Evolutionary conservation across 306 rosid genomes (phyloP).

Genomic region (Quercus glauca): DNA sequence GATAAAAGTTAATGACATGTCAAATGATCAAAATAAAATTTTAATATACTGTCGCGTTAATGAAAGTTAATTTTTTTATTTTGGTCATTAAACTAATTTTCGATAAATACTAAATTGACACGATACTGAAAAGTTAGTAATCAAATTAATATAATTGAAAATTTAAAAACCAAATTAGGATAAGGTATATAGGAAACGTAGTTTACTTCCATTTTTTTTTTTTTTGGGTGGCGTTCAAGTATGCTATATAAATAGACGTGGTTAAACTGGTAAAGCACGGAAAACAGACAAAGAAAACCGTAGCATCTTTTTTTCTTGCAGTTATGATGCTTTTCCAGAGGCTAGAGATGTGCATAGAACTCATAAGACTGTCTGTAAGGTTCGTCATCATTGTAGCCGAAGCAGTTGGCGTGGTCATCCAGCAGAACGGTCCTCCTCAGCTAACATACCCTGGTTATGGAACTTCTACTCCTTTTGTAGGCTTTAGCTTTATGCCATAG

Average conservation of each 20-base stretch:
- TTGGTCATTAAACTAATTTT: accelerated
- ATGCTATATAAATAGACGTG: not conserved
- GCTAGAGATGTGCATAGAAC: conserved; percentile 50
- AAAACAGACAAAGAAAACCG: not conserved
- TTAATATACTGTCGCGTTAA: no score
- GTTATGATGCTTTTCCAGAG: conserved; percentile 56
- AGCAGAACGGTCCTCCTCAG: conserved; percentile 32
- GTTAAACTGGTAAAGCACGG: not conserved
- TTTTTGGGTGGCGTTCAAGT: not conserved
- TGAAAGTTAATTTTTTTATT: no score
- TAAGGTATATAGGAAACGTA: no score
- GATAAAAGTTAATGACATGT: no score
- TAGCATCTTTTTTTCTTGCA: not conserved
- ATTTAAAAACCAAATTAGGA: no score
- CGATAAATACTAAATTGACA: no score
- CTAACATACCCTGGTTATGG: conserved; percentile 15
- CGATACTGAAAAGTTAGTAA: accelerated
- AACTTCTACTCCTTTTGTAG: conserved; percentile 51
- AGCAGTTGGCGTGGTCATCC: conserved; percentile 49
- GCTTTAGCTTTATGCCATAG: conserved; percentile 55
- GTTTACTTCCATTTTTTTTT: no score
- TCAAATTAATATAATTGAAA: no score
- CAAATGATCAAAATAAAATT: no score
- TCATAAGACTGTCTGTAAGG: conserved; percentile 61
- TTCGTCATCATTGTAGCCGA: conserved; percentile 70